Percentiles rank a stretch among this genome's conserved stretches.
These are phyloP conservation scores for Funneliformis caledonium DNA, from an alignment of 371 early-diverging fungal species.

Conservation along the genomic window DNA sequence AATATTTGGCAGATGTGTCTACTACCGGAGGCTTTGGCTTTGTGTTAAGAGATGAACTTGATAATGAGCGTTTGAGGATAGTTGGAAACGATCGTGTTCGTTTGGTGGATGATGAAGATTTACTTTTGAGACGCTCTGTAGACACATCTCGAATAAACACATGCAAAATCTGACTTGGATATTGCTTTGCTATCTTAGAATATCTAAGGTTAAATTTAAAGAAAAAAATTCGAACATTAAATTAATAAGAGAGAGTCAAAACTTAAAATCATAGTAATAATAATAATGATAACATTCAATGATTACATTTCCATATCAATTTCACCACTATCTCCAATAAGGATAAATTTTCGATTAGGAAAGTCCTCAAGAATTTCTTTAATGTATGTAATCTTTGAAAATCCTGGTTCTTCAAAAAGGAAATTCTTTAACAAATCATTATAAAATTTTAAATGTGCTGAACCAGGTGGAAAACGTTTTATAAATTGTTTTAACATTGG, in stretches of 20 bases:
- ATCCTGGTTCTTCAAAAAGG: conserved; percentile 51
- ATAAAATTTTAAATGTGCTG: conserved; percentile 71
- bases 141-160: conserved; percentile 88
- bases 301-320: conserved; percentile 81
- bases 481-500: conserved; percentile 73
- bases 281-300: too few relatives aligned
- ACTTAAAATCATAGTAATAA: too few relatives aligned
- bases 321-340: conserved; percentile 93
- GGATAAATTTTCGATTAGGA: conserved; percentile 82
- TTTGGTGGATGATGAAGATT: neutral
- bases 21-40: neutral
- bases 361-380: conserved; percentile 64
- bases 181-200: conserved; percentile 63
- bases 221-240: neutral
- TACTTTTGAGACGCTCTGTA: conserved; percentile 40
- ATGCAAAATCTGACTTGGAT: conserved; percentile 71
- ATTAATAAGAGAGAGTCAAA: neutral
- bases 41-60: neutral
- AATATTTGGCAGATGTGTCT: neutral
- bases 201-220: conserved; percentile 43
- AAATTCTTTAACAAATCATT: conserved; percentile 47
- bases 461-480: conserved; percentile 79
- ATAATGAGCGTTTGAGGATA: neutral
- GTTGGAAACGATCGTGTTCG: conserved; percentile 11
- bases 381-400: conserved; percentile 50